Conservation (phyloP, 2,329 filamentous ascomycete species). For the Emergomyces africanus region DNA sequence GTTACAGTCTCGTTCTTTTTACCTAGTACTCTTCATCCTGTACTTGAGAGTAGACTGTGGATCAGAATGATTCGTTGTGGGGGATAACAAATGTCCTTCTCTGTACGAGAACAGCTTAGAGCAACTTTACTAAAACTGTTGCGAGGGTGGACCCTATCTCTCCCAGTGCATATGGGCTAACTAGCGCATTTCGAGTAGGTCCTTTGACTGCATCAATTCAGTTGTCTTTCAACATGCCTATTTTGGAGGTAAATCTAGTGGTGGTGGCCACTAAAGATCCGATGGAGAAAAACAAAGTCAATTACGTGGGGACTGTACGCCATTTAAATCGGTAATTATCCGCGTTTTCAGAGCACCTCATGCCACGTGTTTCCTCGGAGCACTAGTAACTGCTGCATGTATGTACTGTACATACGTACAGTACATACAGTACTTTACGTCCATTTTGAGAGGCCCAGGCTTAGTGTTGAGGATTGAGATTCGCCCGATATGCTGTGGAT, state of each 20-base stretch:
- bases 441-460: constrained; percentile 59
- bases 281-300: constrained; percentile 11
- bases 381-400: too few relatives aligned
- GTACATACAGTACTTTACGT: too few relatives aligned
- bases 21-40: neutral
- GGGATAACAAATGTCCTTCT: too few relatives aligned
- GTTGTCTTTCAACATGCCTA: neutral
- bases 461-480: constrained; percentile 56
- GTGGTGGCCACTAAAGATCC: constrained; percentile 17
- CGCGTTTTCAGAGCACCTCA: constrained; percentile 7
- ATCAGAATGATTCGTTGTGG: too few relatives aligned
- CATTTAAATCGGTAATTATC: constrained; percentile 13
- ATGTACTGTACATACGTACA: too few relatives aligned
- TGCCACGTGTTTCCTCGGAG: constrained; percentile 8
- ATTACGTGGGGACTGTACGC: constrained; percentile 13
- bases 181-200: too few relatives aligned
- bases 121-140: constrained; percentile 18
- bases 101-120: too few relatives aligned
- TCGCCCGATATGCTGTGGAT: constrained; percentile 54
- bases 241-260: neutral
- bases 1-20: neutral
- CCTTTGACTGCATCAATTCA: constrained; percentile 17
- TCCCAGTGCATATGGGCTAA: too few relatives aligned
- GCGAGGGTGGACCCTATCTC: too few relatives aligned
- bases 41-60: too few relatives aligned